Conservation (phyloP, 345 rosid species). For the Arabidopsis suecica region DNA sequence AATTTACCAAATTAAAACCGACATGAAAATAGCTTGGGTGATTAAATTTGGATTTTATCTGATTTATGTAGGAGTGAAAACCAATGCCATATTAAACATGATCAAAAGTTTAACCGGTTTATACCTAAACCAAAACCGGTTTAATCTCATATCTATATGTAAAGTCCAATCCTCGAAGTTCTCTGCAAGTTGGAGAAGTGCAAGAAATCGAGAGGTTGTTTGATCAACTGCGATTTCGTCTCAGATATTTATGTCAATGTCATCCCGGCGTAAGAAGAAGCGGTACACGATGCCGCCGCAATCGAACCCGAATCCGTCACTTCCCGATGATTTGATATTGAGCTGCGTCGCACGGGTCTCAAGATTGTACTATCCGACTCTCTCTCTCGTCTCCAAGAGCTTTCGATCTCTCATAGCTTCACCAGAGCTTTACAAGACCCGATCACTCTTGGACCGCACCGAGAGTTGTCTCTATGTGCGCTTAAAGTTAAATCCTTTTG, state of each 20-base stretch:
- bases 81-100: too few species aligned
- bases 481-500: not conserved
- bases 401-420: not conserved
- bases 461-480: conserved; percentile 1
- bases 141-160: too few species aligned
- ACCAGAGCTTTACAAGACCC: not conserved
- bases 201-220: too few species aligned
- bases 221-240: too few species aligned
- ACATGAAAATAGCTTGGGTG: too few species aligned
- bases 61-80: too few species aligned
- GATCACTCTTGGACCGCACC: not conserved
- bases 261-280: not conserved
- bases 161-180: not conserved
- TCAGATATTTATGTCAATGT: too few species aligned
- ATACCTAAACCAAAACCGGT: too few species aligned
- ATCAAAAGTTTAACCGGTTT: too few species aligned
- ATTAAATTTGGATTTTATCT: too few species aligned
- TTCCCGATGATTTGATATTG: not conserved
- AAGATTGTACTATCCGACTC: not conserved
- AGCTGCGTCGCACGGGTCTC: not conserved
- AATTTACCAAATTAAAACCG: too few species aligned
- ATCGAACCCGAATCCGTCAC: not conserved
- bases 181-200: not conserved
- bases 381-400: not conserved
- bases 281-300: not conserved